Base-by-base conservation (phyloP, 2,329 filamentous ascomycete genomes). In the Zopfia rhizophila region DNA sequence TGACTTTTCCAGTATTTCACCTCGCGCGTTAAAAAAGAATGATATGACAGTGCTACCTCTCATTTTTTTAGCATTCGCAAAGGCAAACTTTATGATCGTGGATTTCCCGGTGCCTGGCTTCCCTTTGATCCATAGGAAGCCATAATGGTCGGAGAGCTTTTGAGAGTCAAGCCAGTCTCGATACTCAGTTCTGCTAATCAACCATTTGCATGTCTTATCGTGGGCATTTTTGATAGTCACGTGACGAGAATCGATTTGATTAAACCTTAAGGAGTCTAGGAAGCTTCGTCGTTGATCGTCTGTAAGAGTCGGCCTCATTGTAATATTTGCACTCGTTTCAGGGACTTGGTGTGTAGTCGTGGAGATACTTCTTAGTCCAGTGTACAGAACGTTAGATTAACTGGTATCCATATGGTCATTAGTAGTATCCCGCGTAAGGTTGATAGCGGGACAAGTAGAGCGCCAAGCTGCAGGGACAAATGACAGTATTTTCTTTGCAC, bases 81-180 rank as follows among this genome's bases (percentile, higher is more conserved):
- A 18, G 61, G 39, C 40, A 21, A 65, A 54, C 41, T 70, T 70
- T 56, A 72, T 68, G n/a, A 70, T 33, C 8, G 64, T 71, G 25
- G 70, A 79, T 39, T 79, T 79, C 76, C 76, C n/a, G n/a, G n/a
- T n/a, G n/a, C n/a, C n/a, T n/a, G n/a, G n/a, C n/a, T n/a, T n/a
- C n/a, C n/a, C n/a, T 30, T 66, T 66, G 14, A 79, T 74, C 75
- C 74, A 79, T 1, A 79, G 49, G 19, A 79, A 68, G 1, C 73
- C 73, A 19, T 61, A 38, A 22, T 73, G 61, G 3, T 63, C 38
- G 6, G 24, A 8, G 5, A 61, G 41, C 0, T 62, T 55, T 8
- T 25, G 6, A 0, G 43, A 42, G 30, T 73, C 52, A 14, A 69
- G 56, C 75, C 73, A 77, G 4, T 59, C 47, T 5, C 40, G 32